phyloP scores from a whole-genome alignment of 257 asterid species.

The Nicotiana otophora region DNA sequence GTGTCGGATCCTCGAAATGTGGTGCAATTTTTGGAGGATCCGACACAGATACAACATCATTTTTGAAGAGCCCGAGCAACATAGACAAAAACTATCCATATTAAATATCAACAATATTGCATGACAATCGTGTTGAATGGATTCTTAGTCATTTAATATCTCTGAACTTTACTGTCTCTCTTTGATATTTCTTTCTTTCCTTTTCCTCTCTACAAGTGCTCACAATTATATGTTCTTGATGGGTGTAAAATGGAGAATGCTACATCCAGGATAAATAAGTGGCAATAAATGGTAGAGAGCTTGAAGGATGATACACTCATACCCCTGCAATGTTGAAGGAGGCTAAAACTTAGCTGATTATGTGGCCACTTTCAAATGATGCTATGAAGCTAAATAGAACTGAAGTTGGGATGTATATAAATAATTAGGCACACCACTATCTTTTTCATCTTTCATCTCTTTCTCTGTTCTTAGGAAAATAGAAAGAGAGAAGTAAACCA shows the following conservation, averaged over 20 bases:
- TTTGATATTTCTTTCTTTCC: not conserved
- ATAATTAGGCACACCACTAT: not conserved
- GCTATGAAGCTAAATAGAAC: constrained; percentile 6
- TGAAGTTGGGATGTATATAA: not conserved
- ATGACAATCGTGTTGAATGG: not conserved
- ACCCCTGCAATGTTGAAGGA: constrained; percentile 1
- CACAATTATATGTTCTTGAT: not conserved
- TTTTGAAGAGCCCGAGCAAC: too few species aligned
- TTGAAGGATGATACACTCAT: not conserved
- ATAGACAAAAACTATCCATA: not conserved
- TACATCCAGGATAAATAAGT: not conserved
- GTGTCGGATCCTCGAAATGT: too few species aligned
- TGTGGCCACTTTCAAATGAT: not conserved
- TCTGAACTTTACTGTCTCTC: constrained; percentile 3
- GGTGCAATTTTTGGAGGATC: too few species aligned
- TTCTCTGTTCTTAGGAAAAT: not conserved
- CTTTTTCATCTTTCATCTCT: not conserved
- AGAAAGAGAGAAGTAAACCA: constrained; percentile 5
- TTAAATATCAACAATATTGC: constrained; percentile 6
- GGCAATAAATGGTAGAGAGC: not conserved
- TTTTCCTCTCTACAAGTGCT: not conserved
- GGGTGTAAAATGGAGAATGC: not conserved
- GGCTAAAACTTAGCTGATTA: not conserved
- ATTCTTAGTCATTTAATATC: not conserved
- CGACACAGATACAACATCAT: too few species aligned